These are phyloP conservation scores for Spongispora temasekensis DNA, from an alignment of 1,284 basidiomycete species.

Conservation along the genomic window DNA sequence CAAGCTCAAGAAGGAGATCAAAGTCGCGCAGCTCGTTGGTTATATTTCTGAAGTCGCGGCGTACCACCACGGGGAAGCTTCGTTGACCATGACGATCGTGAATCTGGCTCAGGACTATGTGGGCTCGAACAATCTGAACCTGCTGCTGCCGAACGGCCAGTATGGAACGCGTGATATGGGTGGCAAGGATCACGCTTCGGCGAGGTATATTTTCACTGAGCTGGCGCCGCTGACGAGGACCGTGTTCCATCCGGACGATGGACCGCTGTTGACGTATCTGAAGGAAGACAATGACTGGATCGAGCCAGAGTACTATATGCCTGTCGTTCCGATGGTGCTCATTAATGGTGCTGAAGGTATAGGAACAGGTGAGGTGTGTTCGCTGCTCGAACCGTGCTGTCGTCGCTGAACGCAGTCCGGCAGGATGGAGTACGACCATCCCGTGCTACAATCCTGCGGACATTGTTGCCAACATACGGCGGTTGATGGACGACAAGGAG, in stretches of 20 bases:
- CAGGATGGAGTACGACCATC: slow-evolving; percentile 94
- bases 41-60: slow-evolving; percentile 94
- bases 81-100: slow-evolving; percentile 89
- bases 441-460: slow-evolving; percentile 95
- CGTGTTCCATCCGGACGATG: slow-evolving; percentile 86
- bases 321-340: slow-evolving; percentile 86
- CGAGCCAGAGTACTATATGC: slow-evolving; percentile 96
- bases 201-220: slow-evolving; percentile 96
- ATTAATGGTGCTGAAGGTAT: slow-evolving; percentile 98
- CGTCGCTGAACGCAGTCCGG: not conserved
- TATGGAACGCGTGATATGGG: slow-evolving; percentile 93
- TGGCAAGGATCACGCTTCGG: slow-evolving; percentile 94
- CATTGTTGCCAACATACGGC: slow-evolving; percentile 85
- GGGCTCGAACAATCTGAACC: slow-evolving; percentile 95
- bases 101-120: slow-evolving; percentile 94
- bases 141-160: slow-evolving; percentile 91
- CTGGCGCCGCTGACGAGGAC: slow-evolving; percentile 77
- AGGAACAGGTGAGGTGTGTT: slow-evolving; percentile 73
- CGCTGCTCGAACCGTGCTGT: not conserved
- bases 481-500: slow-evolving; percentile 88
- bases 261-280: slow-evolving; percentile 81
- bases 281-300: slow-evolving; percentile 89
- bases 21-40: slow-evolving; percentile 95
- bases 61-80: slow-evolving; percentile 96
- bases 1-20: slow-evolving; percentile 91